Evolutionary conservation across 202 grass and related monocot species (phyloP).

Genomic region (Zizania palustris): DNA sequence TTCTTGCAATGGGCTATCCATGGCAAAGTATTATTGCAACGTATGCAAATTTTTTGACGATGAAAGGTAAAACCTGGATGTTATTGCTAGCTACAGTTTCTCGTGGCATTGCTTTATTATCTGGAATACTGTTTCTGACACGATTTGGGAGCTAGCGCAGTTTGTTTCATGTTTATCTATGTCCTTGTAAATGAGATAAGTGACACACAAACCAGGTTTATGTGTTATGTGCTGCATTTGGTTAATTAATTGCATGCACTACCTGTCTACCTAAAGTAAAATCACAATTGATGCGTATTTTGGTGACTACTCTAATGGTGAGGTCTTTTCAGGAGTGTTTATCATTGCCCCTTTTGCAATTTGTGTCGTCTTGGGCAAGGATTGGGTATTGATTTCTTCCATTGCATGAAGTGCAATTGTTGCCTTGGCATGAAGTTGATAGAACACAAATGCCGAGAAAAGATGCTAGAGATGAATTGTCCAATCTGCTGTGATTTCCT

Average conservation of each 20-base stretch:
- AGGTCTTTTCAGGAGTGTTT: constrained; percentile 64
- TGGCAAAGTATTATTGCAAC: constrained; percentile 88
- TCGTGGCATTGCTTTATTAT: neutral
- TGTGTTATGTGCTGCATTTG: neutral
- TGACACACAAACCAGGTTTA: neutral
- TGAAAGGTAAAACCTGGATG: constrained; percentile 66
- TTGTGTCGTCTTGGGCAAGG: constrained; percentile 88
- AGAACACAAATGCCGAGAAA: constrained; percentile 89
- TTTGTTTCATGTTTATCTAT: neutral
- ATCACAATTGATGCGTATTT: neutral
- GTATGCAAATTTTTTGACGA: constrained; percentile 99
- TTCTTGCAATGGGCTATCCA: constrained; percentile 74
- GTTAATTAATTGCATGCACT: constrained; percentile 6
- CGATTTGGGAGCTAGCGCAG: neutral
- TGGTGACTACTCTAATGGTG: constrained; percentile 17
- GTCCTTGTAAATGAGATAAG: neutral
- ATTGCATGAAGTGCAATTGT: constrained; percentile 99
- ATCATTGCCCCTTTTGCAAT: constrained; percentile 96
- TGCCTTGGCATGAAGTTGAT: constrained; percentile 79
- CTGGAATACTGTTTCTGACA: no score
- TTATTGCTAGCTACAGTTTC: neutral
- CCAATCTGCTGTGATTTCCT: constrained; percentile 91
- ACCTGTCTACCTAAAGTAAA: neutral
- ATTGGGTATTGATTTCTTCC: constrained; percentile 87
- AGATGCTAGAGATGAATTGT: constrained; percentile 87